A percentile compares a stretch with the other conserved stretches of the same genome.
These are phyloP conservation scores for Verbena officinalis DNA, from an alignment of 257 asterid genomes.

Conservation along the genomic window DNA sequence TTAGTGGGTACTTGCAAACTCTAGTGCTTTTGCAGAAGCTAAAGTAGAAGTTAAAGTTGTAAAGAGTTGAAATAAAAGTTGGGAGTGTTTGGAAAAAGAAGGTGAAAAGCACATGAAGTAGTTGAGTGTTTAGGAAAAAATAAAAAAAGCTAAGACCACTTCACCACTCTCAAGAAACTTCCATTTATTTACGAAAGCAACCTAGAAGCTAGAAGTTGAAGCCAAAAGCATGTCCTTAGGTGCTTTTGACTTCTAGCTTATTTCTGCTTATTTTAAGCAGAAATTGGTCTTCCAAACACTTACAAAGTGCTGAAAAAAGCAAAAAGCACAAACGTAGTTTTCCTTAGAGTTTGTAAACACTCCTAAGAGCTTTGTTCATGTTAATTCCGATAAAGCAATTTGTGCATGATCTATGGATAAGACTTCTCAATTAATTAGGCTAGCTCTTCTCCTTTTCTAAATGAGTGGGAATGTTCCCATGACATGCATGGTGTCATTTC, in stretches of 20 bases:
- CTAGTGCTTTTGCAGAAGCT: neutral
- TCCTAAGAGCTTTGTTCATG: constrained; percentile 20
- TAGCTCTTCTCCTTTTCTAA: constrained; percentile 6
- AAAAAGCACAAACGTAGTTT: too few relatives aligned
- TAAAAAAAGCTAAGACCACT: neutral
- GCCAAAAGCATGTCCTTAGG: too few relatives aligned
- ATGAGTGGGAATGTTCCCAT: constrained; percentile 9
- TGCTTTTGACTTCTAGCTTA: too few relatives aligned
- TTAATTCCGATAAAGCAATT: constrained; percentile 8
- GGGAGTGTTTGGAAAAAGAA: too few relatives aligned
- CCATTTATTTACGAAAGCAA: neutral
- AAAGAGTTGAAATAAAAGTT: too few relatives aligned
- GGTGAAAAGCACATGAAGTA: constrained; percentile 4
- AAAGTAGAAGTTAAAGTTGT: too few relatives aligned
- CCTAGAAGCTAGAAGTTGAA: too few relatives aligned
- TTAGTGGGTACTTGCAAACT: too few relatives aligned
- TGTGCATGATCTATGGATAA: constrained; percentile 18
- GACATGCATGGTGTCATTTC: neutral
- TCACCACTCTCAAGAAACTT: neutral
- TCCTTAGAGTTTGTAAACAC: constrained; percentile 16
- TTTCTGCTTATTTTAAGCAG: too few relatives aligned
- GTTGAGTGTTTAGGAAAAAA: neutral
- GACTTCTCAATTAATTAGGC: constrained; percentile 10
- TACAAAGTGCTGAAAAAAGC: too few relatives aligned
- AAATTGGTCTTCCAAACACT: too few relatives aligned